Percentiles rank a stretch among this genome's conserved stretches.
phyloP scores from a whole-genome alignment of 2,329 filamentous ascomycete species.

The Lojkania enalia region DNA sequence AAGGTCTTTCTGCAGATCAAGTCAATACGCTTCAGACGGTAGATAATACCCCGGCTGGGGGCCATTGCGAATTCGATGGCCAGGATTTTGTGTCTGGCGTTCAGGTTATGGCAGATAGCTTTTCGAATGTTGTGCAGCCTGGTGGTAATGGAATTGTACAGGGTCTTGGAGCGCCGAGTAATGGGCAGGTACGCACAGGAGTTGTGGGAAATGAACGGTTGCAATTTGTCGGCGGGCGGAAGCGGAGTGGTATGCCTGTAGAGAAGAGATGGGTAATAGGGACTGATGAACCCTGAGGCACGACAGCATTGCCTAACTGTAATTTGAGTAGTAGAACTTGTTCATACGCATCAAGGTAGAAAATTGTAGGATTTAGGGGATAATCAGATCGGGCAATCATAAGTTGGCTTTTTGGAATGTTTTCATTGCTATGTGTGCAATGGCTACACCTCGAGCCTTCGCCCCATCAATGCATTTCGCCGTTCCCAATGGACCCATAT shows the following conservation, averaged over 20 bases:
- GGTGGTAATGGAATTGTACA: constrained; percentile 55
- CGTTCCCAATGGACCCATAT: constrained; percentile 44
- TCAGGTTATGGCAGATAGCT: constrained; percentile 60
- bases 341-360: no score
- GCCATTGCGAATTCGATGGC: constrained; percentile 63
- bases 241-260: constrained; percentile 27
- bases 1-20: constrained; percentile 50
- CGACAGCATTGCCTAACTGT: no score
- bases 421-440: constrained; percentile 43
- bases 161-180: constrained; percentile 49
- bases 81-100: constrained; percentile 59
- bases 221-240: constrained; percentile 40
- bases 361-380: no score
- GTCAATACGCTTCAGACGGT: constrained; percentile 60
- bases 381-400: no score
- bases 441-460: constrained; percentile 39
- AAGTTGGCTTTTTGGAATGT: constrained; percentile 40
- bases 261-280: constrained; percentile 31
- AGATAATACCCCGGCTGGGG: constrained; percentile 59
- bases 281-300: constrained; percentile 1
- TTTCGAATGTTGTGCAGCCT: constrained; percentile 55
- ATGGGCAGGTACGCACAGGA: constrained; percentile 53
- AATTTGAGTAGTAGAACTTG: no score
- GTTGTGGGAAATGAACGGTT: constrained; percentile 56
- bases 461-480: constrained; percentile 47